Evolutionary conservation across 768 basidiomycete genomes (phyloP), one percentile per base, ranked within the genome.

Genomic region (Podaxis sp.): DNA sequence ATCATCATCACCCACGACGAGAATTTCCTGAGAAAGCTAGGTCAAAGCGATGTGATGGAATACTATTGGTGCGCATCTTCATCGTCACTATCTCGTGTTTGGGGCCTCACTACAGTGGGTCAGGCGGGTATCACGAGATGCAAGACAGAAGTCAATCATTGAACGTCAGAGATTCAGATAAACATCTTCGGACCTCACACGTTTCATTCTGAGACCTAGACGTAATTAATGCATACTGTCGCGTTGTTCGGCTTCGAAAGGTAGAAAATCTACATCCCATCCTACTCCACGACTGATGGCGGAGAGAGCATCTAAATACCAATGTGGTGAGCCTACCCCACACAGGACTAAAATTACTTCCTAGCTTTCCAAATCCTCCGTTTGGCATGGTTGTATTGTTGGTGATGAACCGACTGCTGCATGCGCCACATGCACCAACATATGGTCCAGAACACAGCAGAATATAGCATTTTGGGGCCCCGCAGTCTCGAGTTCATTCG

Each of bases 1-100:
- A 89, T 98, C 67, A 88, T 96, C 69, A 96, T 95, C 73, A 99
- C 97, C 2, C 96, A 98, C 72, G 95, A 98, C 75, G 96, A 98
- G 73, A 90, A 86, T 62, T 98, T 99, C 79, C 79, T 99, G 51
- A 82, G 86, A 36, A 93, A 93, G 68, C 82, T 98, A 27, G 95
- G 95, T 1, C 91, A 94, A 63, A 84, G 84, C 63, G 88, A 93
- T 64, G 91, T 93, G n/a, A 90, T 98, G 84, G 93, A 97, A 66
- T 88, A 94, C 68, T 98, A 93, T 70, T 97, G 94, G 94, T 92
- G 64, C 67, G 86, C n/a, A 10, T 52, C 46, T 32, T 56, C 50
- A 6, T 57, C 21, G 46, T 28, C 50, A 18, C 48, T 60, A 40
- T 48, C 46, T 27, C 18, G 48, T 40, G 54, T 50, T 56, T 62